Conservation (phyloP, 1,284 basidiomycete species). For the Chondrostereum purpureum region DNA sequence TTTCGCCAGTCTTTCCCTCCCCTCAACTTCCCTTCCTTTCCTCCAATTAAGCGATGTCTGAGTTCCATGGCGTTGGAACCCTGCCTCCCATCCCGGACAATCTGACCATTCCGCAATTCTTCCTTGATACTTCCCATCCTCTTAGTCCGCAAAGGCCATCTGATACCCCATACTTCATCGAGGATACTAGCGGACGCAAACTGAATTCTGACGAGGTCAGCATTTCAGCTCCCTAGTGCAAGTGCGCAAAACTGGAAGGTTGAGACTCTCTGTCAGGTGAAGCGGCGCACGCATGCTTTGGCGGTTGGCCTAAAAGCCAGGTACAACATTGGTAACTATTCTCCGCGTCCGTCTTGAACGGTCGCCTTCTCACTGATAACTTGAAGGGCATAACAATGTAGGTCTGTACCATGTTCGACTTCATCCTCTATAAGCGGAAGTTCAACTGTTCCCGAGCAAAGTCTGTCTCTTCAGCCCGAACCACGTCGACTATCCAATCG, state of each 20-base stretch:
- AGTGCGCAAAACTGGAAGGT: slow-evolving; percentile 3
- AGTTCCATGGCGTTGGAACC: slow-evolving; percentile 36
- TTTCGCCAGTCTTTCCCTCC: not conserved
- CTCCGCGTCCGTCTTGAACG: too few species aligned
- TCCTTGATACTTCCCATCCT: slow-evolving; percentile 51
- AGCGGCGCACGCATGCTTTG: slow-evolving; percentile 47
- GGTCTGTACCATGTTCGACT: too few species aligned
- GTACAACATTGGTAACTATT: slow-evolving; percentile 56
- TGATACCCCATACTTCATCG: slow-evolving; percentile 54
- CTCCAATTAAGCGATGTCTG: slow-evolving; percentile 27
- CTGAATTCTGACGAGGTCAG: slow-evolving; percentile 39
- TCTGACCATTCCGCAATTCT: slow-evolving; percentile 69
- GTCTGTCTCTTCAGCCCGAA: slow-evolving; percentile 68
- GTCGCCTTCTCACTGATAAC: too few species aligned
- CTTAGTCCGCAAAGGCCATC: slow-evolving; percentile 38
- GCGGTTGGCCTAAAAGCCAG: slow-evolving; percentile 55
- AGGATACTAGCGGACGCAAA: slow-evolving; percentile 46
- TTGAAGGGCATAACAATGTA: too few species aligned
- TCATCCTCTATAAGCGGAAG: too few species aligned
- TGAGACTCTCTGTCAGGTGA: slow-evolving; percentile 35
- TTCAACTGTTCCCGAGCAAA: slow-evolving; percentile 20
- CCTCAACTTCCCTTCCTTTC: slow-evolving; percentile 4
- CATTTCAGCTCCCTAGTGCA: not conserved
- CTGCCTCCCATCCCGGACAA: slow-evolving; percentile 59
- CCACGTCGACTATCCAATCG: slow-evolving; percentile 64